A percentile compares a stretch with the other conserved stretches of the same genome.
These are phyloP conservation scores for Musa acuminata DNA, from an alignment of 176 grass and related monocot species.

Conservation along the genomic window DNA sequence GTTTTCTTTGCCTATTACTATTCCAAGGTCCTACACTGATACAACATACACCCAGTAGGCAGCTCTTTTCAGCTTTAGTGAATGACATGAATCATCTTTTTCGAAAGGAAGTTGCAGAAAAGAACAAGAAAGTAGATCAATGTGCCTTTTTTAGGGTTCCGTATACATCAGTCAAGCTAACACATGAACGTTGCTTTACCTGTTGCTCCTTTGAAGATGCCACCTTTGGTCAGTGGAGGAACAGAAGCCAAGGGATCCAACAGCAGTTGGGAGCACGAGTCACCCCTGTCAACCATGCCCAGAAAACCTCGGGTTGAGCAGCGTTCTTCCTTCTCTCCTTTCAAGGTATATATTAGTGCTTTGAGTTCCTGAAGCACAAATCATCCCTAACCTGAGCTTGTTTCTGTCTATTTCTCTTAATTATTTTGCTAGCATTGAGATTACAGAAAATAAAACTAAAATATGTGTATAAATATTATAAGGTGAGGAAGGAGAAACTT, in stretches of 20 bases:
- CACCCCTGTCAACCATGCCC: conserved; percentile 8
- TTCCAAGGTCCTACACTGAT: conserved; percentile 17
- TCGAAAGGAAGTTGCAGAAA: conserved; percentile 16
- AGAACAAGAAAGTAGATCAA: conserved; percentile 1
- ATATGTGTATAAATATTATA: background rate
- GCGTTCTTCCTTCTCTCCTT: conserved; percentile 53
- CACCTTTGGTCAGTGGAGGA: conserved; percentile 27
- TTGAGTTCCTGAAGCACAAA: too few relatives aligned
- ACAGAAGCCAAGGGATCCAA: conserved; percentile 27
- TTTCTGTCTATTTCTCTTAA: too few relatives aligned
- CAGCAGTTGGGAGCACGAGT: conserved; percentile 22
- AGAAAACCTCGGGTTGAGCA: conserved; percentile 44
- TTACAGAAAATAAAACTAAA: too few relatives aligned
- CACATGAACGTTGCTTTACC: too few relatives aligned
- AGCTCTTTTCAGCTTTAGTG: conserved; percentile 57
- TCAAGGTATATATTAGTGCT: conserved; percentile 40
- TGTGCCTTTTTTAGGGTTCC: conserved; percentile 17
- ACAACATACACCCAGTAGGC: conserved; percentile 6
- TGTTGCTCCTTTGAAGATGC: conserved; percentile 26
- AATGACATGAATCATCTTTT: conserved; percentile 52
- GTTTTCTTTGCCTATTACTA: too few relatives aligned
- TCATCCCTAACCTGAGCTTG: too few relatives aligned
- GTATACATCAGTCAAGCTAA: background rate
- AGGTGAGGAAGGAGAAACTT: conserved; percentile 96
- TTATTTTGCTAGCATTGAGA: too few relatives aligned